Base-by-base conservation (phyloP, 2,329 filamentous ascomycete species). In the Pseudogymnoascus sp. region DNA sequence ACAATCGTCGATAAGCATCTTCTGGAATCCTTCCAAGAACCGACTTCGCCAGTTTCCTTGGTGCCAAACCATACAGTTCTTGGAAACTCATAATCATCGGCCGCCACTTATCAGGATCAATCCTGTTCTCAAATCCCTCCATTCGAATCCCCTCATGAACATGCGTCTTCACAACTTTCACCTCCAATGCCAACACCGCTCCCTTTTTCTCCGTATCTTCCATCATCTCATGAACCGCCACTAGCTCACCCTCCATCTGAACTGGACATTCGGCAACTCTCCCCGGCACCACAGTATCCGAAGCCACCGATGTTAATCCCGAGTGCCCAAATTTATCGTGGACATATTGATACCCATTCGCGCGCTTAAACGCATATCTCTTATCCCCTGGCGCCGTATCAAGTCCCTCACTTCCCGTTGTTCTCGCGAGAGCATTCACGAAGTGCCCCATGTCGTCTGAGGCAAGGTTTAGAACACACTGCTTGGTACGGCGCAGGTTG, bases 51-150 rank as follows among this genome's bases (percentile, higher is more conserved):
- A 69, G 55, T 59, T 73, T 74, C 31, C 63, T 68, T 59, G 64
- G 63, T n/a, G 61, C 66, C 63, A 75, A 66, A 0, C 76, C 77
- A 64, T 79, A 78, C 6, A 78, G 67, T 61, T 79, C 71, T 65
- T 76, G 75, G 63, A 79, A 79, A 55, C 66, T 72, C 75, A 77
- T 78, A 44, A 79, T 75, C 68, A 79, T 68, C 2, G 78, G 77
- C 60, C 70, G 68, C 77, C 77, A 79, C 51, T 68, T 71, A 63
- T 79, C 75, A 1, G 76, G 71, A 63, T 79, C 76, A 59, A 79
- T 68, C 3, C 75, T 69, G 63, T 79, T 78, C 25, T 66, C 61
- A 63, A 73, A 61, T 5, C 76, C 77, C 4, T 66, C 66, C 72
- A 77, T 69, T 12, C 72, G 67, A 42, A 79, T 61, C 1, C 69